Base-by-base conservation (phyloP, 345 rosid genomes). In the Brassica nigra region DNA sequence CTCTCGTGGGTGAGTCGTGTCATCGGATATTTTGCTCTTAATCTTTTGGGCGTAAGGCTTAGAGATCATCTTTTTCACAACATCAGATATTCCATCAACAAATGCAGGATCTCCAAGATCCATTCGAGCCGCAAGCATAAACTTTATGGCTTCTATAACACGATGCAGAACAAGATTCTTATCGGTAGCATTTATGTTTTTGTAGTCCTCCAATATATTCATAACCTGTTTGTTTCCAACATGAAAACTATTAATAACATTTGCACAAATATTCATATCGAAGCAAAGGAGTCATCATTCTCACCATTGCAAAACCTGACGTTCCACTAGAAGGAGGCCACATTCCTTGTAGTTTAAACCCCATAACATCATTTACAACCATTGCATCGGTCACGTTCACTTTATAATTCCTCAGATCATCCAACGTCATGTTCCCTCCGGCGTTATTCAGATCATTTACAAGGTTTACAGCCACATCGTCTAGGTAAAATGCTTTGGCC, bases 301-400 rank as follows among this genome's bases (percentile, higher is more conserved):
- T 37, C 78, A 89, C 98, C 93, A 93, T 14, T 44, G 94, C 79
- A 59, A 90, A 68, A 52, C 92, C 93, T 10, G 83, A 74, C 0
- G 93, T 91, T 79, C 98, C 98, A 52, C 90, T 84, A 0, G 98
- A 93, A 36, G 98, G 98, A 52, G 92, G 92, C 27, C 91, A 89
- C 97, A 93, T 91, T 76, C 98, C 98, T 4, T 78, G 81, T 28
- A 93, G 10, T 2, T 87, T 89, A 67, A 81, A 89, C 61, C 92
- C 92, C 90, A 88, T 84, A 2, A 81, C 81, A 52, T 87, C 55
- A 3, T 71, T 44, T n/a, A 84, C 85, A 33, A 86, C 62, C 82
- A 89, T 68, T 29, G 94, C 91, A 83, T 88, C 89, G 4, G 16
- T 81, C 59, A 90, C 86, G 2, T 84, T 77, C 2, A 90, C 94